Evolutionary conservation across 108 stramenopile species (phyloP).

Genomic region (Skeletonema tropicum): DNA sequence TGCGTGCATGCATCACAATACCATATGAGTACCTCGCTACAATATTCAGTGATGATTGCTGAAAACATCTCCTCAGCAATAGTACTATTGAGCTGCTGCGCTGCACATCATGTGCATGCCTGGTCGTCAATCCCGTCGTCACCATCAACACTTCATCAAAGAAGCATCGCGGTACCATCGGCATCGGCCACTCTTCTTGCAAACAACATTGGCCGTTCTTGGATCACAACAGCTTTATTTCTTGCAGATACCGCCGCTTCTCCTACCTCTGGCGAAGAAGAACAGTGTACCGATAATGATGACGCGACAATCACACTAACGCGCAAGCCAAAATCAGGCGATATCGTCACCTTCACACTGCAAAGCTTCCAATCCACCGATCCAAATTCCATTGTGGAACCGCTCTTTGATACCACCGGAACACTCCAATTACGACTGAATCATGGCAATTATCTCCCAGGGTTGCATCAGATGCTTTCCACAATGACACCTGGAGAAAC

Average conservation of each 20-base stretch:
- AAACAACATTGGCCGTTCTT: not conserved
- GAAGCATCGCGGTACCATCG: not conserved
- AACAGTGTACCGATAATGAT: not conserved
- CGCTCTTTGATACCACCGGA: constrained; percentile 61
- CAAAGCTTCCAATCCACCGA: constrained; percentile 39
- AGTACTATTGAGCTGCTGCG: not conserved
- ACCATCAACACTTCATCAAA: not conserved
- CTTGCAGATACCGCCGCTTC: no score
- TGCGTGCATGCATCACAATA: no score
- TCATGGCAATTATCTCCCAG: constrained; percentile 78
- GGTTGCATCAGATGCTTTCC: constrained; percentile 59
- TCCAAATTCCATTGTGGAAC: constrained; percentile 56
- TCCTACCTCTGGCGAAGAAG: no score
- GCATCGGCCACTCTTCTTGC: not conserved
- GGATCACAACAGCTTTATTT: no score
- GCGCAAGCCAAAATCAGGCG: constrained; percentile 52
- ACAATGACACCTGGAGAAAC: constrained; percentile 55
- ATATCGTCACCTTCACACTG: constrained; percentile 67
- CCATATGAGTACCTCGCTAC: no score
- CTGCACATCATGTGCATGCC: not conserved
- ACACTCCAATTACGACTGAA: constrained; percentile 59
- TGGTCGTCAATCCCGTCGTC: not conserved
- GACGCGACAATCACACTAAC: not conserved
- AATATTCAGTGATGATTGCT: no score
- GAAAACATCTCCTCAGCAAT: no score